Conservation (phyloP, 2,329 filamentous ascomycete genomes). For the Decorospora gaudefroyi region DNA sequence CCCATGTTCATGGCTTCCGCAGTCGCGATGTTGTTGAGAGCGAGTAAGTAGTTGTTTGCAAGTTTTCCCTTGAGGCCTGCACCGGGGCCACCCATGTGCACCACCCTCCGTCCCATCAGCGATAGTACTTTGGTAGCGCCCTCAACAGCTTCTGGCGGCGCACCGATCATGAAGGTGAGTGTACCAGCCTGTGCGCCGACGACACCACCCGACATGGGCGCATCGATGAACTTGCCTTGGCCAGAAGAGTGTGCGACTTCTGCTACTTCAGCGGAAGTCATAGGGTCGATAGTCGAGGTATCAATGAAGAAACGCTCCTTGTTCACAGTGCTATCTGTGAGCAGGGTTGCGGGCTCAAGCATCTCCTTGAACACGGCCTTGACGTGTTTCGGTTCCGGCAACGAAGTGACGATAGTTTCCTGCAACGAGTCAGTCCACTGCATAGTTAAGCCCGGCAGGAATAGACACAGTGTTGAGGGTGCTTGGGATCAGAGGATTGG, state of each 20-base stretch:
- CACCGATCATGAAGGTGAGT: constrained; percentile 94
- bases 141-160: constrained; percentile 63
- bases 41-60: constrained; percentile 95
- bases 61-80: constrained; percentile 89
- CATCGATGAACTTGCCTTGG: constrained; percentile 83
- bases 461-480: constrained; percentile 14
- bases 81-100: constrained; percentile 84
- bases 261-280: constrained; percentile 78
- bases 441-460: constrained; percentile 2
- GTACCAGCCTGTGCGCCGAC: constrained; percentile 87
- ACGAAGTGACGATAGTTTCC: constrained; percentile 85
- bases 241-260: constrained; percentile 67
- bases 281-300: constrained; percentile 93
- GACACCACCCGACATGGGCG: constrained; percentile 95
- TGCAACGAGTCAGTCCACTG: constrained; percentile 49
- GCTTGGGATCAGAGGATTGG: constrained; percentile 71
- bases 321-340: constrained; percentile 53
- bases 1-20: constrained; percentile 70
- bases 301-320: constrained; percentile 84
- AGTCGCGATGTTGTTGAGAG: constrained; percentile 83
- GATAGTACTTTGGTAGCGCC: constrained; percentile 71
- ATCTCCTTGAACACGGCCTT: constrained; percentile 80
- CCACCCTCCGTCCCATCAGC: constrained; percentile 82
- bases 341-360: constrained; percentile 62
- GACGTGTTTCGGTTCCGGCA: constrained; percentile 89